Evolutionary conservation across 2,329 filamentous ascomycete species (phyloP), one percentile per base, ranked within the genome.

Genomic region (Pseudogymnoascus sp.): DNA sequence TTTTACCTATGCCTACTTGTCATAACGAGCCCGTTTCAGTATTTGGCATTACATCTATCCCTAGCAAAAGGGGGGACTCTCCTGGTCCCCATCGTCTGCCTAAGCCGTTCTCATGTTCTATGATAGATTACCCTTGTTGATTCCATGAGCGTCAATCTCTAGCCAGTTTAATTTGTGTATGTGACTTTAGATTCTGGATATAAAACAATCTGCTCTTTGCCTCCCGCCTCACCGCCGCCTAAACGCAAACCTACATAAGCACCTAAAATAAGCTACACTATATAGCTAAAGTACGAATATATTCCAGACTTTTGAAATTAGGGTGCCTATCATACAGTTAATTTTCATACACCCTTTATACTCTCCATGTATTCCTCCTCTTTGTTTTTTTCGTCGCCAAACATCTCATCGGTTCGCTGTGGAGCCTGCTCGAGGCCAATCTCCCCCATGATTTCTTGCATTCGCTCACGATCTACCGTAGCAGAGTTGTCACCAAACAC

Each of bases 401-500:
- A 11, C 19, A 16, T 19, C 39, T 42, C 39, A 12, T 2, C 39
- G 2, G 7, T 42, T 42, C 12, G 39, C 16, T 22, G 39, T 42
- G 39, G 19, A 42, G 19, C 8, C 19, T 19, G 39, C 16, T 42
- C 39, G 9, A 42, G 39, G 9, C 39, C 39, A 42, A 42, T 22
- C 19, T 42, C 39, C 6, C 3, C 39, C 39, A 42, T 42, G 12
- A 42, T 42, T 22, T 42, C 39, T 12, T 42, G 39, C 39, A 42
- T 42, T 12, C 39, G 16, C 39, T 42, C 39, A 12, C 39, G 39
- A 42, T 42, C 39, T 0, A 12, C 39, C 1, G 16, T 42, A 42
- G 39, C 39, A 42, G 39, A 42, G 12, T 42, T 42, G 2, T 42
- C 62, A 42, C 64, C 61, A 33, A 79, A 79, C 19, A 79, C 70